phyloP scores from a whole-genome alignment of 192 early-diverging fungal genomes.

The Backusella psychrophila region DNA sequence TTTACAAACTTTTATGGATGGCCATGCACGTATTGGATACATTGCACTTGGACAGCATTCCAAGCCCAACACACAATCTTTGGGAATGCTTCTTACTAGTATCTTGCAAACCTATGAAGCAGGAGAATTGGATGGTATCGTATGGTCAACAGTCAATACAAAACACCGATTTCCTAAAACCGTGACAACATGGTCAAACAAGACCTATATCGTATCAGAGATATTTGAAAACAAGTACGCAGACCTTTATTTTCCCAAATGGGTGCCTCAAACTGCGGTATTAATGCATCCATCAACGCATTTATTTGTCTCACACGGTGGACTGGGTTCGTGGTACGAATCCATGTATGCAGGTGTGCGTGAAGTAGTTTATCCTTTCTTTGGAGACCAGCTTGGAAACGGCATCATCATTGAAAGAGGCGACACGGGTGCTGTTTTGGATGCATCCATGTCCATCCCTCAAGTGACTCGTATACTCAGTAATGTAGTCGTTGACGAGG shows the following conservation, averaged over 20 bases:
- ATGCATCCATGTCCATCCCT: background rate
- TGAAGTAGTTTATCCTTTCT: slow-evolving; percentile 28
- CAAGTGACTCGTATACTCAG: background rate
- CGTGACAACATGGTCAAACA: background rate
- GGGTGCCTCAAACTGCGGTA: slow-evolving; percentile 32
- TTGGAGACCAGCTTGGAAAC: slow-evolving; percentile 29
- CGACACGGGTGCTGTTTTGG: background rate
- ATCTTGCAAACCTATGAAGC: slow-evolving; percentile 14
- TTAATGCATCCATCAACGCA: slow-evolving; percentile 22
- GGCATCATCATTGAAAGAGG: background rate
- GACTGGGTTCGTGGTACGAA: slow-evolving; percentile 30
- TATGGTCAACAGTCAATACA: slow-evolving; percentile 23
- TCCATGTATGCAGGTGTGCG: slow-evolving; percentile 28
- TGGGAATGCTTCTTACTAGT: slow-evolving; percentile 17
- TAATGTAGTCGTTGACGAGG: background rate
- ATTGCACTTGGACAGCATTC: slow-evolving; percentile 32
- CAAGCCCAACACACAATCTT: background rate
- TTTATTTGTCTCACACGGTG: slow-evolving; percentile 33
- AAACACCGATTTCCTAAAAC: too few species aligned
- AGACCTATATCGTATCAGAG: background rate
- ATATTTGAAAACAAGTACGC: background rate
- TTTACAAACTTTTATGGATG: slow-evolving; percentile 10
- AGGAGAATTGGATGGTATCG: slow-evolving; percentile 26
- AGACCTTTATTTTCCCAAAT: background rate
- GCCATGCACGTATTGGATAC: slow-evolving; percentile 23